Evolutionary conservation across 148 eudicot species (phyloP).

Genomic region (Rhododendron ferrugineum): DNA sequence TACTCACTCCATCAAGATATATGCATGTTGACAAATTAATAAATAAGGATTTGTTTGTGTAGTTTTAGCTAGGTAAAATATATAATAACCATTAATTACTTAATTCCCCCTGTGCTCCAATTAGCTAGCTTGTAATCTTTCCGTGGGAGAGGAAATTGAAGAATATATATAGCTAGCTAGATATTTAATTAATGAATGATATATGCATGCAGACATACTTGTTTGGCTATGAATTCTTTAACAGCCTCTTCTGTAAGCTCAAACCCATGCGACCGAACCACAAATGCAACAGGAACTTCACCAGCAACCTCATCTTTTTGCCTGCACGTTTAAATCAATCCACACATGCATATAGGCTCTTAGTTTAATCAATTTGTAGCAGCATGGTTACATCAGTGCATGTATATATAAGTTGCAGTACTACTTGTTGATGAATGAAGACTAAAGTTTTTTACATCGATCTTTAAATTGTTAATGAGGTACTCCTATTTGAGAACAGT

Average conservation of each 20-base stretch:
- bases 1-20: not conserved
- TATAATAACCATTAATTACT: not conserved
- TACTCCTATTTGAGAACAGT: not conserved
- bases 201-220: conserved; percentile 30
- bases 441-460: not conserved
- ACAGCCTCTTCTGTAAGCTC: conserved; percentile 68
- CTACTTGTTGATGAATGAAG: not conserved
- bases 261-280: conserved; percentile 59
- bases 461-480: not conserved
- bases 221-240: conserved; percentile 72
- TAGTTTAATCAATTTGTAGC: not conserved
- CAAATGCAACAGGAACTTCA: conserved; percentile 89
- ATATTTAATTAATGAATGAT: not conserved
- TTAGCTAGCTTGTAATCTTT: too few species aligned
- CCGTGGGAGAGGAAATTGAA: not conserved
- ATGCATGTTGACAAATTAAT: not conserved
- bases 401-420: not conserved
- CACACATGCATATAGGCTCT: not conserved
- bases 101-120: not conserved
- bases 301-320: conserved; percentile 88
- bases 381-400: not conserved
- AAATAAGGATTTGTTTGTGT: not conserved
- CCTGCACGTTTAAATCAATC: conserved; percentile 23
- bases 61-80: too few species aligned
- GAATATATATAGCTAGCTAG: too few species aligned